Conservation (phyloP, 2,329 filamentous ascomycete species). For the Massarina eburnea region DNA sequence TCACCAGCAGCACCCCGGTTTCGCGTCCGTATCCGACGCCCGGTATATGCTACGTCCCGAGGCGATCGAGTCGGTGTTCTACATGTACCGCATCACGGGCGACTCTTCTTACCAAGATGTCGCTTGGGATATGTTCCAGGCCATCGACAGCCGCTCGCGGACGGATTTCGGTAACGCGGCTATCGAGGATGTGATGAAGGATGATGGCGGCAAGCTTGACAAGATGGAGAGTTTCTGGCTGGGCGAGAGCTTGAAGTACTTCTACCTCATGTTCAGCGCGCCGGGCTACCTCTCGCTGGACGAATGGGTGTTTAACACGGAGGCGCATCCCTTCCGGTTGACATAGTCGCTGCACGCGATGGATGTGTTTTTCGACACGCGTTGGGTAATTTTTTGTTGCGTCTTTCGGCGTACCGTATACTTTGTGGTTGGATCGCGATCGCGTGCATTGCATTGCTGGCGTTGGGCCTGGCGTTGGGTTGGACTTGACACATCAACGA, state of each 20-base stretch:
- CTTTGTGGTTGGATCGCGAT: not conserved
- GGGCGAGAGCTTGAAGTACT: constrained; percentile 66
- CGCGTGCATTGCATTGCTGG: not conserved
- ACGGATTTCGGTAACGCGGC: constrained; percentile 64
- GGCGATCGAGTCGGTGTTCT: constrained; percentile 75
- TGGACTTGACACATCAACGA: not conserved
- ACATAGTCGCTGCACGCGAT: not conserved
- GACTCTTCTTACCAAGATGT: constrained; percentile 64
- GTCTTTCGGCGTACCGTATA: too few species aligned
- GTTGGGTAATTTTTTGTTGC: not conserved
- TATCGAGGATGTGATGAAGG: constrained; percentile 55
- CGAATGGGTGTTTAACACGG: constrained; percentile 60
- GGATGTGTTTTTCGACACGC: not conserved
- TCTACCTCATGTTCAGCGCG: constrained; percentile 62
- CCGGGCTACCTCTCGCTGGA: constrained; percentile 60
- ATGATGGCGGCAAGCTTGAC: constrained; percentile 49
- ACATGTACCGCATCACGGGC: constrained; percentile 72
- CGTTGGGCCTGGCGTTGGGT: not conserved
- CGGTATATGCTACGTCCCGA: constrained; percentile 68
- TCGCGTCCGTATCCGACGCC: constrained; percentile 56
- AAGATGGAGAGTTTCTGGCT: constrained; percentile 75
- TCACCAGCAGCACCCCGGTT: constrained; percentile 46
- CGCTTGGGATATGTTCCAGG: constrained; percentile 72
- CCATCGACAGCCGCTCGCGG: constrained; percentile 62
- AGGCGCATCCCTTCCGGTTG: constrained; percentile 42